Percentiles rank a stretch among this genome's conserved stretches.
Conservation (phyloP, 257 asterid species). For the Paulownia fortunei region DNA sequence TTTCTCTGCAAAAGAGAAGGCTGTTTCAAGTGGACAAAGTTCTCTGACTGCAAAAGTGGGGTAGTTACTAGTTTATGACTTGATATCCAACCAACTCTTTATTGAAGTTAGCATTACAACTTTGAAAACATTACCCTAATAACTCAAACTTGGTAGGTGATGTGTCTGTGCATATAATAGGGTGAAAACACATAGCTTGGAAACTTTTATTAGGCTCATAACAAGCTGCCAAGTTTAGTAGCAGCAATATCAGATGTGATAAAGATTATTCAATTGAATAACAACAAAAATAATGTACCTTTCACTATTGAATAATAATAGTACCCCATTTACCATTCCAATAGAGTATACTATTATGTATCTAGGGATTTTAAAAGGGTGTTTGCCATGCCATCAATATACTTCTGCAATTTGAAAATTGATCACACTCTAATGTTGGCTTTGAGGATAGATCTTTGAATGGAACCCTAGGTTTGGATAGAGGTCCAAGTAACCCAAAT, state of each 20-base stretch:
- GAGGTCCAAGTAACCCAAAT: no score
- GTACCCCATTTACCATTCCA: not conserved
- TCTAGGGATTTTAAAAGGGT: not conserved
- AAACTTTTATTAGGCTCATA: conserved; percentile 9
- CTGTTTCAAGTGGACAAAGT: conserved; percentile 8
- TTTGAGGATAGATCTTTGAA: no score
- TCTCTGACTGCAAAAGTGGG: conserved; percentile 34
- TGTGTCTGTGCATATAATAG: not conserved
- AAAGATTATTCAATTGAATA: not conserved
- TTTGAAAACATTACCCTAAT: not conserved
- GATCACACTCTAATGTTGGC: no score
- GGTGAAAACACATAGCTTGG: conserved; percentile 5
- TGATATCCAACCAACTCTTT: conserved; percentile 27
- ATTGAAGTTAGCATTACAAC: not conserved
- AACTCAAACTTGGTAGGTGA: not conserved
- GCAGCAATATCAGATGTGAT: not conserved
- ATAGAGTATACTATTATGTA: no score
- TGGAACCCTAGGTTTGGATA: no score
- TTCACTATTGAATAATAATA: not conserved
- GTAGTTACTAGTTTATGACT: conserved; percentile 29
- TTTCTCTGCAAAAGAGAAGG: conserved; percentile 9
- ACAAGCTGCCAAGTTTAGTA: conserved; percentile 4
- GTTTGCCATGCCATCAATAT: not conserved
- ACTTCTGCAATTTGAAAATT: not conserved
- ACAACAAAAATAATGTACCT: not conserved